These are phyloP conservation scores for Phytophthora europaea DNA, from an alignment of 352 stramenopile genomes.

Conservation along the genomic window DNA sequence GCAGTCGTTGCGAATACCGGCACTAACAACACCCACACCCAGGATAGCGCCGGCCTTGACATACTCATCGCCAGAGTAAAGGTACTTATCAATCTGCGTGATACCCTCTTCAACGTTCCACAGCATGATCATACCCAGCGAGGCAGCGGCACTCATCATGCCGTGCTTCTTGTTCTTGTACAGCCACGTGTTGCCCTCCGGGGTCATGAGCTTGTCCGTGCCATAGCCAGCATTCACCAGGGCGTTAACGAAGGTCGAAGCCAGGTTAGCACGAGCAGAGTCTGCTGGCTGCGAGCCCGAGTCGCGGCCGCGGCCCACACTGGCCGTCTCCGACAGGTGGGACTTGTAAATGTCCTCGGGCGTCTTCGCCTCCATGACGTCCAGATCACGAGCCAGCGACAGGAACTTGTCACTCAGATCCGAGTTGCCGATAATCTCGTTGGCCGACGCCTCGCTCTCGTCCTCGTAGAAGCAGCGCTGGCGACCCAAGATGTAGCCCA, in stretches of 20 bases:
- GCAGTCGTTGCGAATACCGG: slow-evolving; percentile 96
- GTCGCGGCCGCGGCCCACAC: slow-evolving; percentile 75
- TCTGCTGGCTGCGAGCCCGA: slow-evolving; percentile 90
- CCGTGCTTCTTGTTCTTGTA: slow-evolving; percentile 99
- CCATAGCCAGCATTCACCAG: slow-evolving; percentile 99
- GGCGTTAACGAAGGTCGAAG: slow-evolving; percentile 99
- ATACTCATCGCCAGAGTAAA: slow-evolving; percentile 98
- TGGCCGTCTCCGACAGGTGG: slow-evolving; percentile 97
- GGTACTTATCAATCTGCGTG: slow-evolving; percentile 99
- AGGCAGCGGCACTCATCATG: slow-evolving; percentile 99
- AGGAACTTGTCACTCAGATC: slow-evolving; percentile 98
- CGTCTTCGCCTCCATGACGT: slow-evolving; percentile 98
- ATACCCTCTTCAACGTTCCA: slow-evolving; percentile 99
- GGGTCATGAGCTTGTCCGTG: slow-evolving; percentile 96
- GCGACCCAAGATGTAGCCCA: slow-evolving; percentile 97
- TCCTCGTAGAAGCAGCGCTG: slow-evolving; percentile 96
- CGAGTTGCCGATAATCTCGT: slow-evolving; percentile 98
- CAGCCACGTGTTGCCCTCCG: slow-evolving; percentile 97
- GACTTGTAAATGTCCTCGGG: slow-evolving; percentile 99
- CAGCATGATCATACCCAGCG: slow-evolving; percentile 98
- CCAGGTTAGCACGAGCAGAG: slow-evolving; percentile 98
- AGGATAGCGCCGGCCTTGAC: slow-evolving; percentile 99
- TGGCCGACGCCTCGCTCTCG: slow-evolving; percentile 90
- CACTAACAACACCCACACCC: slow-evolving; percentile 96
- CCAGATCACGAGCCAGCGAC: slow-evolving; percentile 96